phyloP scores from a whole-genome alignment of 2,329 filamentous ascomycete species.

The Ambrosiella beaveri region DNA sequence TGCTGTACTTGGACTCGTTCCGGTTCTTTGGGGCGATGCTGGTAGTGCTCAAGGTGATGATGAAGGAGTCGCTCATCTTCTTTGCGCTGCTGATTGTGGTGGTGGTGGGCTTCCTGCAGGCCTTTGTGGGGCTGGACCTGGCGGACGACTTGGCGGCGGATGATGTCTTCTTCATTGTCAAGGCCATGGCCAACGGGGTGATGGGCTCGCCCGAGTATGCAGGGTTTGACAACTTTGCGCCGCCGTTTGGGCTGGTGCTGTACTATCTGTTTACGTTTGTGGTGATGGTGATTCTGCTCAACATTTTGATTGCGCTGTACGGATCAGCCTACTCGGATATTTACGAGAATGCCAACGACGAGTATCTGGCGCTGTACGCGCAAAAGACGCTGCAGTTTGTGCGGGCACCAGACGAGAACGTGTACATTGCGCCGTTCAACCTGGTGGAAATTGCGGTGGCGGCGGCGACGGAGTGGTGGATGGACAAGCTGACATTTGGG shows the following conservation, averaged over 20 bases:
- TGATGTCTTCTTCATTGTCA: constrained; percentile 57
- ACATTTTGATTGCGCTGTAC: constrained; percentile 92
- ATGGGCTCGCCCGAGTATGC: constrained; percentile 84
- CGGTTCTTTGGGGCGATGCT: constrained; percentile 97
- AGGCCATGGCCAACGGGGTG: constrained; percentile 74
- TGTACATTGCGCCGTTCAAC: constrained; percentile 93
- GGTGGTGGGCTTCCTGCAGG: constrained; percentile 75
- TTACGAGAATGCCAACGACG: constrained; percentile 81
- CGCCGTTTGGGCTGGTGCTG: constrained; percentile 81
- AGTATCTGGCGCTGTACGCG: constrained; percentile 83
- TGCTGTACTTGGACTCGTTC: constrained; percentile 85
- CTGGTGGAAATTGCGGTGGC: constrained; percentile 73
- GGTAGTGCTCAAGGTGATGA: constrained; percentile 88
- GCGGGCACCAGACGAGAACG: constrained; percentile 90
- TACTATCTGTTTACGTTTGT: constrained; percentile 98
- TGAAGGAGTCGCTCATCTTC: constrained; percentile 89
- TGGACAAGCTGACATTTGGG: constrained; percentile 56
- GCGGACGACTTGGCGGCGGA: constrained; percentile 53
- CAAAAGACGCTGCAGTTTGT: constrained; percentile 96
- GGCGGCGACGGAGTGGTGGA: constrained; percentile 85
- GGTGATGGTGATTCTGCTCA: constrained; percentile 82
- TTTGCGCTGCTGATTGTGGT: constrained; percentile 80
- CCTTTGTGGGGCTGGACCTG: constrained; percentile 80
- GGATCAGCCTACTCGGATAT: constrained; percentile 94
- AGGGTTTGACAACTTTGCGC: constrained; percentile 78